These are phyloP conservation scores for Ascosphaera apis DNA, from an alignment of 2,329 filamentous ascomycete species.

Conservation along the genomic window DNA sequence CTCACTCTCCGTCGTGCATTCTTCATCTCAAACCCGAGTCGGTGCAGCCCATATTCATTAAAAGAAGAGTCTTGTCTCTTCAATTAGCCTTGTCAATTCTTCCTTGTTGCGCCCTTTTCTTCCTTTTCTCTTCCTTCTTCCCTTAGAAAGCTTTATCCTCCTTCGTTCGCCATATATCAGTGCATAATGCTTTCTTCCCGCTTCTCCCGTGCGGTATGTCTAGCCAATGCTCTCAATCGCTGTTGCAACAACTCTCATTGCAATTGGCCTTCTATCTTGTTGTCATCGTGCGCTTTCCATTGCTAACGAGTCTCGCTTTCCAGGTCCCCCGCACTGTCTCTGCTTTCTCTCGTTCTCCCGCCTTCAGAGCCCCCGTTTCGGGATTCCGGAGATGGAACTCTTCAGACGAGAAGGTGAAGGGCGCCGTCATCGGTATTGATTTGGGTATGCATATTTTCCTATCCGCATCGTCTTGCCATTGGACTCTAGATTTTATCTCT, in stretches of 20 bases:
- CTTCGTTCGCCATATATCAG: conserved; percentile 11
- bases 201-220: conserved; percentile 52
- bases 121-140: conserved; percentile 9
- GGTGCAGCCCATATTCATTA: too few species aligned
- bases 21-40: too few species aligned
- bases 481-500: too few species aligned
- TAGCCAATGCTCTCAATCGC: too few species aligned
- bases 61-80: too few species aligned
- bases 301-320: conserved; percentile 6
- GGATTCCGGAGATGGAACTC: conserved; percentile 40
- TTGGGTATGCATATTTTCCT: conserved; percentile 37
- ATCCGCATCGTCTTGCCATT: background rate
- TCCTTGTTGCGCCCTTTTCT: too few species aligned
- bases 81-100: too few species aligned
- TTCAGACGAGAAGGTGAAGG: conserved; percentile 59
- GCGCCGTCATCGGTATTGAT: conserved; percentile 94
- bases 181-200: conserved; percentile 48
- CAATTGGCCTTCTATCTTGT: background rate
- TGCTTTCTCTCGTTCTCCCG: conserved; percentile 42
- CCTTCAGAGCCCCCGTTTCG: conserved; percentile 45
- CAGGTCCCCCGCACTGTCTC: conserved; percentile 59
- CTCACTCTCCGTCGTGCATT: conserved; percentile 5
- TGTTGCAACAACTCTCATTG: too few species aligned
- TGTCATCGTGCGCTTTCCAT: background rate
- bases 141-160: conserved; percentile 15